Percentiles rank a stretch among this genome's conserved stretches.
Conservation (phyloP, 1,284 basidiomycete genomes). For the Boletellus deceptivus region DNA sequence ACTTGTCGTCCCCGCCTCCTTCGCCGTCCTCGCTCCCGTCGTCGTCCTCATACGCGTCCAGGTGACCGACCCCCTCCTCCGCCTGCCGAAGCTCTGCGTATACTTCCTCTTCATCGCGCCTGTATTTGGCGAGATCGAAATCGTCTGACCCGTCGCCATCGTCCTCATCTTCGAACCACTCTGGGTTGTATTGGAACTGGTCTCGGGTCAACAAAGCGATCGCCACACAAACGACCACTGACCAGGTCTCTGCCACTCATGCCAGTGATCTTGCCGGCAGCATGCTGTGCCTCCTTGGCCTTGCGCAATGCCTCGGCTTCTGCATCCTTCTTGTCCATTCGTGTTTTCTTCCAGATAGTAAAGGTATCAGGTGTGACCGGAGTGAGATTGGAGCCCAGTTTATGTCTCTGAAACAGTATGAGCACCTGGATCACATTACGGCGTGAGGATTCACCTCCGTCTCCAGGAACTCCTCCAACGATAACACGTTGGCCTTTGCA, state of each 20-base stretch:
- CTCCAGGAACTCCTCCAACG: conserved; percentile 96
- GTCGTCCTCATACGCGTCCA: conserved; percentile 26
- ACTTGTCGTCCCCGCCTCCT: conserved; percentile 5
- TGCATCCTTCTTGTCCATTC: conserved; percentile 89
- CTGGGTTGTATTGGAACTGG: conserved; percentile 93
- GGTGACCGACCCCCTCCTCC: conserved; percentile 15
- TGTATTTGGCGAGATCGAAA: conserved; percentile 28
- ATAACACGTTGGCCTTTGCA: conserved; percentile 87
- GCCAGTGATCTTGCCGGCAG: conserved; percentile 89
- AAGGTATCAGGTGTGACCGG: conserved; percentile 96
- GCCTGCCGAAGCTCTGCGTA: conserved; percentile 26
- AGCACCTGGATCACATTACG: neutral
- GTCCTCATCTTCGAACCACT: conserved; percentile 89
- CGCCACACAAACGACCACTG: conserved; percentile 28
- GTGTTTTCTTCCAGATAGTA: conserved; percentile 91
- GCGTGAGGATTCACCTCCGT: conserved; percentile 66
- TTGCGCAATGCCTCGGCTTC: conserved; percentile 80
- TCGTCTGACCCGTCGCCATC: conserved; percentile 64
- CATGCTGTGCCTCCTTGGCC: conserved; percentile 81
- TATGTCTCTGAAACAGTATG: conserved; percentile 71
- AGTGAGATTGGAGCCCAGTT: conserved; percentile 88
- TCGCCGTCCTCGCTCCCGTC: conserved; percentile 11
- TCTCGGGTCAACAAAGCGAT: conserved; percentile 11
- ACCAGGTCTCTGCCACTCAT: conserved; percentile 97
- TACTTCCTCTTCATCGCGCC: conserved; percentile 30